Evolutionary conservation across 108 stramenopile species (phyloP).

Genomic region (Nitzschia sp.): DNA sequence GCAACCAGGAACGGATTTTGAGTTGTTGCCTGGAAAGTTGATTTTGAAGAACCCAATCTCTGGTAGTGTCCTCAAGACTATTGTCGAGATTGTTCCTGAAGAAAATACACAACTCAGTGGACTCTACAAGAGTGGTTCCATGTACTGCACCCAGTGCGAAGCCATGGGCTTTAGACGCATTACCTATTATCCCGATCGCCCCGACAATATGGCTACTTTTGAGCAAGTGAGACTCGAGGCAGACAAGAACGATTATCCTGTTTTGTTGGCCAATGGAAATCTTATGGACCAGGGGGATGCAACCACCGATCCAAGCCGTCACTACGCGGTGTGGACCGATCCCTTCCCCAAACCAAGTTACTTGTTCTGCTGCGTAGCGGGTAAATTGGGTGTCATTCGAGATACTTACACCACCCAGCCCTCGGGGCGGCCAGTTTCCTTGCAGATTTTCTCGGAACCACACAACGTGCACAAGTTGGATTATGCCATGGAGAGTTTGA

Average conservation of each 20-base stretch:
- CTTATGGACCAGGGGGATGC: constrained; percentile 57
- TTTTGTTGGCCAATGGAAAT: constrained; percentile 94
- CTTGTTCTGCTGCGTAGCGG: constrained; percentile 93
- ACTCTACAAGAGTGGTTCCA: constrained; percentile 81
- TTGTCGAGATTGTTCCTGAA: constrained; percentile 76
- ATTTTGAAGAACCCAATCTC: constrained; percentile 39
- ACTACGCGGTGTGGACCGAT: constrained; percentile 90
- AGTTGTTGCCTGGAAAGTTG: constrained; percentile 49
- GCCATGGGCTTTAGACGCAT: constrained; percentile 89
- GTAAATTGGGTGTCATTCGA: constrained; percentile 78
- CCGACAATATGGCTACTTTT: constrained; percentile 94
- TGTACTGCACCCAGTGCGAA: constrained; percentile 92
- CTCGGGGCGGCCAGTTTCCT: constrained; percentile 74
- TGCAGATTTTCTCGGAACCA: constrained; percentile 82
- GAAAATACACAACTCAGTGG: constrained; percentile 91
- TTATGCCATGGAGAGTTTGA: constrained; percentile 87
- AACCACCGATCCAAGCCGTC: constrained; percentile 41
- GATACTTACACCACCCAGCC: constrained; percentile 67
- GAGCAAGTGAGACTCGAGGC: constrained; percentile 77
- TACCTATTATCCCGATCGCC: constrained; percentile 93
- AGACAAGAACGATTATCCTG: constrained; percentile 69
- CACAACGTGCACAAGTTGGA: constrained; percentile 83
- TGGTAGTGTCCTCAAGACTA: constrained; percentile 44
- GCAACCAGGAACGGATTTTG: constrained; percentile 54
- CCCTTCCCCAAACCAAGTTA: constrained; percentile 95